Percentiles rank a stretch among this genome's conserved stretches.
Evolutionary conservation across 2,329 filamentous ascomycete genomes (phyloP).

Genomic region (Trichoderma sp.): DNA sequence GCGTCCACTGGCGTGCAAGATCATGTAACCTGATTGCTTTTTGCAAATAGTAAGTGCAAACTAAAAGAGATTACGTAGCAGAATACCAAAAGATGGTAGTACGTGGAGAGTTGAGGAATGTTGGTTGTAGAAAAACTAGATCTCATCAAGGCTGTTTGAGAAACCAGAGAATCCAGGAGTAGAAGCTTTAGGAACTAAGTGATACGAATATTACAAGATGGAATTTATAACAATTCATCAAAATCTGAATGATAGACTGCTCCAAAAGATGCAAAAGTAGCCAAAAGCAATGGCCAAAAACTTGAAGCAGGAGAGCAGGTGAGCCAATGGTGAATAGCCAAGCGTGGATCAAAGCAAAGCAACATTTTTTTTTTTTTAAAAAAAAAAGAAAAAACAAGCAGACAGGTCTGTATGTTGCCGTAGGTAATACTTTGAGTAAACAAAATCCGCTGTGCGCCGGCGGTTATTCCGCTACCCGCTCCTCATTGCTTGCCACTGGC

Average conservation of each 20-base stretch:
- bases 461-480: neutral
- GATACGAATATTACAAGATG: too few species aligned
- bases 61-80: neutral
- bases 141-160: too few species aligned
- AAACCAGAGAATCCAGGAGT: too few species aligned
- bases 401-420: neutral
- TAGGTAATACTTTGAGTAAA: neutral
- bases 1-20: neutral
- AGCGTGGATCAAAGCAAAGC: neutral
- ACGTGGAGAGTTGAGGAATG: neutral
- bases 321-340: neutral
- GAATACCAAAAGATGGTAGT: neutral
- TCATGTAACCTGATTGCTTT: neutral
- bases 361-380: too few species aligned
- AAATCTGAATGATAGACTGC: too few species aligned
- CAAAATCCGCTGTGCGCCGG: neutral
- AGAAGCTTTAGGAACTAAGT: too few species aligned
- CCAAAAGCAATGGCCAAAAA: too few species aligned
- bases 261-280: too few species aligned
- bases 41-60: neutral
- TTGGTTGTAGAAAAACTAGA: neutral
- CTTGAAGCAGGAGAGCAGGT: too few species aligned
- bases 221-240: too few species aligned
- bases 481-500: neutral
- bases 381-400: neutral